Base-by-base conservation (phyloP, 495 filamentous ascomycete species). In the Podospora pseudocomata region DNA sequence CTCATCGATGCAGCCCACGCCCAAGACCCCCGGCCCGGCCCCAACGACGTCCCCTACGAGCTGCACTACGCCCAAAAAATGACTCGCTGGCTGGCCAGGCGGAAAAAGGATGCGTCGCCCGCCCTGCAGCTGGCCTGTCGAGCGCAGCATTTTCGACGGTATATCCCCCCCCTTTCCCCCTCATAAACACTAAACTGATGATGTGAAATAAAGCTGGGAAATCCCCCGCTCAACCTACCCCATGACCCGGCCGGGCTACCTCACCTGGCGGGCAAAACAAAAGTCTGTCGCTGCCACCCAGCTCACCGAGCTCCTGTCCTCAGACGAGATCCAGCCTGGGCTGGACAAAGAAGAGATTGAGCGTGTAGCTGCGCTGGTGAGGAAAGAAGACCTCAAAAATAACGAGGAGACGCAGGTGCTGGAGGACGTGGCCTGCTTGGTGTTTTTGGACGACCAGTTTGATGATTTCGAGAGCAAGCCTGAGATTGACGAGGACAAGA, bases 401-500 rank as follows among this genome's bases (percentile, higher is more conserved):
- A 87, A 91, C 68, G 78, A 81, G 44, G 90, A 93, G 74, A 86
- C 85, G 67, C 90, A 92, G 82, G 81, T 85, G 6, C 78, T 95
- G 69, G 91, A 95, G 78, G 92, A 95, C 80, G 90, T 92, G 65
- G 92, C 92, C 18, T 95, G 92, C 77, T 79, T 95, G 58, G 92
- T 95, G 44, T 95, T 95, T 76, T 75, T 95, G 72, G 91, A 93
- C 75, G 92, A 92, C 74, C 91, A 93, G 79, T 88, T 94, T 68
- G 91, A 91, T 73, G 84, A 82, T 60, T 95, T 93, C 78, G 89
- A 90, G 81, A 82, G 68, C 60, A 70, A 71, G 67, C 66, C 81
- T 66, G 82, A 80, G 67, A 83, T 85, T 74, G 87, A 84, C 72
- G 91, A 93, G 78, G 89, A 87, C 64, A 94, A 93, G 83, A 85